Base-by-base conservation (phyloP, 2,329 filamentous ascomycete species). In the Ascochyta lentis region DNA sequence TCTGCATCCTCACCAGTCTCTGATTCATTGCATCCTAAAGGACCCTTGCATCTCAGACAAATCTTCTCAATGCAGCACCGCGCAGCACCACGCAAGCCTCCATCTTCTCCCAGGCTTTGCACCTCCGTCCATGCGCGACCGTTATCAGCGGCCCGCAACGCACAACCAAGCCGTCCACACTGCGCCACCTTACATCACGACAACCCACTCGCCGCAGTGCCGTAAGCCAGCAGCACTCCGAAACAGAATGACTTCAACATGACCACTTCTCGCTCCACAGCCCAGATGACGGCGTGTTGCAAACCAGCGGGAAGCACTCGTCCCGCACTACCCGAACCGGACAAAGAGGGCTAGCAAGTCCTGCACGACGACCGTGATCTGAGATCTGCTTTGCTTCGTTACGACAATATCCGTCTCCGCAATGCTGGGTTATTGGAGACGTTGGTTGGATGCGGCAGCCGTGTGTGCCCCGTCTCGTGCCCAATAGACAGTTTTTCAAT, bases 331-430 rank as follows among this genome's bases (percentile, higher is more conserved):
- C 40, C 40, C 10, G 6, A 46, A 45, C 4, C 15, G 41, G 35
- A 15, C 29, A 19, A 40, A 12, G 12, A 13, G 12, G 29, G 10
- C 12, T 13, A 31, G 29, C 29, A 31, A 13, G 29, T 13, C 3
- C 10, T 10, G 29, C 12, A 31, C 12, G 12, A 31, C 29, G 10
- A 31, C 3, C 3, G 10, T 26, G 46, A 50, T 46, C 40, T 41
- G 19, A 50, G 53, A 50, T 55, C 47, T 29, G 23, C 41, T 39
- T n/a, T 16, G 27, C 41, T 15, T 50, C 15, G 53, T 50, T 50
- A 47, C 53, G 24, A 38, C 41, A 55, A 55, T 50, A 46, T 37
- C 42, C 53, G 46, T 55, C 52, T 55, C 52, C 46, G 26, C 12
- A 6, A 0, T 6, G 10, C 7, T 22, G 46, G 52, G 19, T 40